phyloP scores from a whole-genome alignment of 2,329 filamentous ascomycete species.

The Exophiala spinifera region DNA sequence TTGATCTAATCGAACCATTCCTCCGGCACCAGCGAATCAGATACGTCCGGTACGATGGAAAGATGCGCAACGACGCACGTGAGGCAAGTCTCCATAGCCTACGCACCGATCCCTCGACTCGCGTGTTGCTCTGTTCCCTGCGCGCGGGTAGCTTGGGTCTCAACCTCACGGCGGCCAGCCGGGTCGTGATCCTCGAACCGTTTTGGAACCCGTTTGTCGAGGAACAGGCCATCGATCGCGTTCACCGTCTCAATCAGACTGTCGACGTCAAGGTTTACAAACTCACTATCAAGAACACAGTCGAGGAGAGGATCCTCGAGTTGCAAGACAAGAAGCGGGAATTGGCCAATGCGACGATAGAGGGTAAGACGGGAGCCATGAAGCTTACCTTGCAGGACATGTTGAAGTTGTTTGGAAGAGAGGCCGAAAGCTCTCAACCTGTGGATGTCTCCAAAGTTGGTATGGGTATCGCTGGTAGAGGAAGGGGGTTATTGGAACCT shows the following conservation, averaged over 20 bases:
- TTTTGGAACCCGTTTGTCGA: constrained; percentile 99
- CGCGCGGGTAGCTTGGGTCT: constrained; percentile 91
- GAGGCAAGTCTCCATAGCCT: constrained; percentile 80
- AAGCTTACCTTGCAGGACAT: constrained; percentile 94
- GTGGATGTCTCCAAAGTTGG: constrained; percentile 13
- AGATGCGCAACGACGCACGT: constrained; percentile 88
- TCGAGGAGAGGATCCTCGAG: constrained; percentile 92
- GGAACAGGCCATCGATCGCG: constrained; percentile 97
- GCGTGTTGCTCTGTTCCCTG: constrained; percentile 86
- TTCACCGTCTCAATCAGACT: constrained; percentile 96
- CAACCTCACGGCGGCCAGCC: constrained; percentile 88
- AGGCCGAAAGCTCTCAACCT: constrained; percentile 51
- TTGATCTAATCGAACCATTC: constrained; percentile 93
- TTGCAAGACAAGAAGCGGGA: constrained; percentile 91
- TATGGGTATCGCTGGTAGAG: not conserved
- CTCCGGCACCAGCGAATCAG: constrained; percentile 69
- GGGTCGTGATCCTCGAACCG: constrained; percentile 92
- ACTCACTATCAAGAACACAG: constrained; percentile 78
- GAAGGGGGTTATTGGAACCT: constrained; percentile 10
- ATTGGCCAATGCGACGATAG: constrained; percentile 87
- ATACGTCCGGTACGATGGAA: constrained; percentile 88
- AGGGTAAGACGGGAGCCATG: constrained; percentile 65
- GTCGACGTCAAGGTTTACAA: constrained; percentile 94
- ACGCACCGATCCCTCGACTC: constrained; percentile 68
- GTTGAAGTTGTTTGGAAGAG: constrained; percentile 78